These are phyloP conservation scores for Scutellaria minor DNA, from an alignment of 257 asterid species.

Conservation along the genomic window DNA sequence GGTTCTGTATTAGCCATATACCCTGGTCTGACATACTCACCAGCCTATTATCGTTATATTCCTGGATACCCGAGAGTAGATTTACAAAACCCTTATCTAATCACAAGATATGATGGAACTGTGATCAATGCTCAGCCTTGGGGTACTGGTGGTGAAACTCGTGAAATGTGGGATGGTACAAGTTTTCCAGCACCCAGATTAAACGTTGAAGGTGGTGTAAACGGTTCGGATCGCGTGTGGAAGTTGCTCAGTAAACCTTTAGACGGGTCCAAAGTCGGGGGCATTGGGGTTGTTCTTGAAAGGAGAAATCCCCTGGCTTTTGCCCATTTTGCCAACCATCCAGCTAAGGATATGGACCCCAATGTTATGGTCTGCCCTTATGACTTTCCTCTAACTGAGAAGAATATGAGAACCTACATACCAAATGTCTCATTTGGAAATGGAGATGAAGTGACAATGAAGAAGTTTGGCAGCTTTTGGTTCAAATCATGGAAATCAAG, in stretches of 20 bases:
- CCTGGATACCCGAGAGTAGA: constrained; percentile 93
- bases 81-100: constrained; percentile 75
- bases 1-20: constrained; percentile 83
- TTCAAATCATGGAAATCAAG: constrained; percentile 80
- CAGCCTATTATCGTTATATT: constrained; percentile 75
- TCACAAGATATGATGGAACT: constrained; percentile 88
- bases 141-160: constrained; percentile 87
- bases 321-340: constrained; percentile 93
- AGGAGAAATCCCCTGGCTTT: constrained; percentile 88
- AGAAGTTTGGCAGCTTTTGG: constrained; percentile 80
- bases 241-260: constrained; percentile 79
- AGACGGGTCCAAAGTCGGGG: constrained; percentile 45
- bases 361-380: constrained; percentile 90
- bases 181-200: constrained; percentile 32
- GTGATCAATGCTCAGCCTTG: constrained; percentile 93
- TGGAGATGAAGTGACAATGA: constrained; percentile 64
- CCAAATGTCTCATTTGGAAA: constrained; percentile 82
- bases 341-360: constrained; percentile 63
- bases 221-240: constrained; percentile 76
- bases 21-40: constrained; percentile 88
- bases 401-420: constrained; percentile 69
- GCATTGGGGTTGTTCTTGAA: constrained; percentile 65
- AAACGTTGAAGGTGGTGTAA: constrained; percentile 41
- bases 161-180: constrained; percentile 68
- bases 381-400: constrained; percentile 72